Evolutionary conservation across 2,329 filamentous ascomycete genomes (phyloP), one percentile per base, ranked within the genome.

Genomic region (Neophaeococcomyces mojaviensis): DNA sequence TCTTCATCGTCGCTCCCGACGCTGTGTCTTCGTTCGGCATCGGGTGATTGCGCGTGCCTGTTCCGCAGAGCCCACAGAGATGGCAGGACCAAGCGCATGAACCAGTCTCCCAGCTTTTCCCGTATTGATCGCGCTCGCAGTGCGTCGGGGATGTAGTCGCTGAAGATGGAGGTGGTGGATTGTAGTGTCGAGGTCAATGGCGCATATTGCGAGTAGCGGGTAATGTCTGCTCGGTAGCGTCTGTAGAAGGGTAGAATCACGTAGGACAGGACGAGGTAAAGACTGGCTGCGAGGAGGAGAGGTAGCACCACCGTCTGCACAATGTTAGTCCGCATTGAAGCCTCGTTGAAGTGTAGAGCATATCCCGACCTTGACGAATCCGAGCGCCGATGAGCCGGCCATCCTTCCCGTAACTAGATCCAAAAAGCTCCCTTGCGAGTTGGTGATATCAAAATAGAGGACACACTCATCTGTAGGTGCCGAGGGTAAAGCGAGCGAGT

Each of bases 171-270:
- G 70, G 75, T 18, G 77, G 43, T 46, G 20, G 35, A 39, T n/a
- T 39, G 35, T 24, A 46, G 26, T 9, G 35, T 39, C 19, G 77
- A 49, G 84, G 77, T 48, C 63, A 67, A 1, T 59, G 64, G 26
- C 66, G 65, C 42, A 68, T 65, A 26, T 73, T 69, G 81, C 59
- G 79, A 76, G 63, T 88, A 88, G 49, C 83, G 79, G 55, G 74
- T 75, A 16, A 46, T 46, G 26, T 46, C 36, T 15, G 35, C 36
- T 52, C 78, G 80, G 64, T 86, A 85, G 47, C 74, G 77, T 39
- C 78, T 81, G 76, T 84, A 85, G 49, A 84, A 60, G 2, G 85
- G 85, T 20, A 86, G 60, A 50, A 86, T 58, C 56, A 81, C 66
- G 62, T 80, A 85, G 46, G 78, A 81, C 47, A 81, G 66, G 48